A percentile compares a stretch with the other conserved stretches of the same genome.
phyloP scores from a whole-genome alignment of 441 rosid species.

The Geranium incanum region DNA sequence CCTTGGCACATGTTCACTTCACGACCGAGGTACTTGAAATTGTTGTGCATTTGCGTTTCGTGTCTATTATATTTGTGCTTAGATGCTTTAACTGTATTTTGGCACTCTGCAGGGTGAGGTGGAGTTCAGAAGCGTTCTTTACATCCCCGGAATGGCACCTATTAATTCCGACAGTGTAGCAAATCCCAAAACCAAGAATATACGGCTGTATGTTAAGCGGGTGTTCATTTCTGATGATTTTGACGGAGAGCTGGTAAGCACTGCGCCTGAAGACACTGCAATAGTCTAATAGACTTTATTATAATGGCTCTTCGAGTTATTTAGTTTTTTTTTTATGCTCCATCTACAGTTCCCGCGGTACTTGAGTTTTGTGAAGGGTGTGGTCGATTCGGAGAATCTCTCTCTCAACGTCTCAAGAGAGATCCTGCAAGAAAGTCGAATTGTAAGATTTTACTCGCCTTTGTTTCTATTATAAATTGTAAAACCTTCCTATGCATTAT shows the following conservation, averaged over 20 bases:
- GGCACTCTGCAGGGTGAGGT: conserved; percentile 72
- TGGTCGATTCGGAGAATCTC: conserved; percentile 90
- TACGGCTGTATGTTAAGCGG: conserved; percentile 82
- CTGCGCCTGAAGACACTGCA: conserved; percentile 2
- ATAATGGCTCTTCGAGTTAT: background rate
- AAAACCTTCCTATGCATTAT: no score
- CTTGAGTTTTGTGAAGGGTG: conserved; percentile 94
- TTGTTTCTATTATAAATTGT: background rate
- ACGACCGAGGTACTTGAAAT: conserved; percentile 65
- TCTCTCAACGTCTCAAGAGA: conserved; percentile 96
- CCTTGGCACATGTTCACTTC: conserved; percentile 73
- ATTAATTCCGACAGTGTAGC: conserved; percentile 78
- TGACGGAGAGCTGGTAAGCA: conserved; percentile 94
- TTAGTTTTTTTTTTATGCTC: background rate
- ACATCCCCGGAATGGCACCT: conserved; percentile 97
- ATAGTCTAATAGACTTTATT: background rate
- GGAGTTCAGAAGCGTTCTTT: conserved; percentile 87
- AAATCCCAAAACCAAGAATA: conserved; percentile 86
- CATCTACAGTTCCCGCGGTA: conserved; percentile 78
- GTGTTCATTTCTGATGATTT: conserved; percentile 98
- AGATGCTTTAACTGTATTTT: conserved; percentile 12
- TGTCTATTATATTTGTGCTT: conserved; percentile 2
- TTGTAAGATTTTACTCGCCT: conserved; percentile 40
- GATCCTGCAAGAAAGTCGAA: conserved; percentile 93
- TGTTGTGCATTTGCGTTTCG: background rate